phyloP scores from a whole-genome alignment of 805 yeast species.

The Metschnikowia matae region DNA sequence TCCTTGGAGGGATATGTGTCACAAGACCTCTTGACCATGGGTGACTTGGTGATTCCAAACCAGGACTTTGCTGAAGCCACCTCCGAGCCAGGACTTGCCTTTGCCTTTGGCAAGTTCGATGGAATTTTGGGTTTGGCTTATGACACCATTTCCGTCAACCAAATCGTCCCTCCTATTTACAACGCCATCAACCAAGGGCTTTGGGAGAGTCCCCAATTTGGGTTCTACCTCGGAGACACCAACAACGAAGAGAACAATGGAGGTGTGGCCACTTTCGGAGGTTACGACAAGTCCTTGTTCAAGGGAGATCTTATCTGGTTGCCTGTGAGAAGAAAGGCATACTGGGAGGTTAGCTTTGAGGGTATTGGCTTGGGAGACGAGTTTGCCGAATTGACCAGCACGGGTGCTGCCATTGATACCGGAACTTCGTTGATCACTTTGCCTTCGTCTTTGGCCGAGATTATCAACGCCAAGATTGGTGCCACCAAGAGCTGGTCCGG shows the following conservation, averaged over 20 bases:
- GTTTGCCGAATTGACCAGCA: constrained; percentile 71
- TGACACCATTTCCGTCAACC: constrained; percentile 83
- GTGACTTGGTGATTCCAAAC: constrained; percentile 76
- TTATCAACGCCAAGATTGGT: constrained; percentile 91
- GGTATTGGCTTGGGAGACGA: constrained; percentile 91
- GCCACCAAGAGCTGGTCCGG: constrained; percentile 98
- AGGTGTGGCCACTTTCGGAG: constrained; percentile 95
- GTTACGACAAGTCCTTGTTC: constrained; percentile 72
- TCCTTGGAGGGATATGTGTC: constrained; percentile 89
- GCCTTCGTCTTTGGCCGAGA: constrained; percentile 94
- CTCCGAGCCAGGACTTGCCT: constrained; percentile 93
- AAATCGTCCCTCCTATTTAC: constrained; percentile 90
- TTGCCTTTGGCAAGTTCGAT: constrained; percentile 98
- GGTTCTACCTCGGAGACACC: constrained; percentile 85
- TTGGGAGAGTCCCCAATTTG: constrained; percentile 79
- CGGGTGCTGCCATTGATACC: constrained; percentile 98
- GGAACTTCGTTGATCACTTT: constrained; percentile 95
- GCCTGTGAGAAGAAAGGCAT: constrained; percentile 98
- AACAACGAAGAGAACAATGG: constrained; percentile 64
- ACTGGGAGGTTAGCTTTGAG: constrained; percentile 96
- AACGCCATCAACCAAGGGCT: constrained; percentile 80
- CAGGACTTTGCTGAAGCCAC: constrained; percentile 98
- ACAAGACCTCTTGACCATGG: constrained; percentile 75
- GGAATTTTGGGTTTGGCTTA: constrained; percentile 96
- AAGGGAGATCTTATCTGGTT: constrained; percentile 88